Evolutionary conservation across 345 rosid genomes (phyloP).

Genomic region (Salix caprea): DNA sequence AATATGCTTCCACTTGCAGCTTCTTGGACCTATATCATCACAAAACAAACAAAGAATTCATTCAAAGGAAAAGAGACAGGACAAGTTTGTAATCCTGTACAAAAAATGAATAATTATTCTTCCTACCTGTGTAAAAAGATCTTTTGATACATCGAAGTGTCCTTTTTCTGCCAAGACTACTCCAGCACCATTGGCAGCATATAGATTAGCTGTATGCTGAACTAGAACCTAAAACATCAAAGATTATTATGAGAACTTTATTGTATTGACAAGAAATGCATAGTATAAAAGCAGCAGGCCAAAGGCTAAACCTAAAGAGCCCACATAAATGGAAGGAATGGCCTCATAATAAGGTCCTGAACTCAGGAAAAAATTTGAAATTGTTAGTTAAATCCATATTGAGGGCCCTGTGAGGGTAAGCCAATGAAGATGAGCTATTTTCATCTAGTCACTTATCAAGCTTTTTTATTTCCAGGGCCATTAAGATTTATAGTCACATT

Average conservation of each 20-base stretch:
- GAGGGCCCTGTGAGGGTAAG: no score
- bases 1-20: conserved; percentile 97
- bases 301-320: neutral
- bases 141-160: conserved; percentile 91
- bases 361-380: no score
- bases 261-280: neutral
- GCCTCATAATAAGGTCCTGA: no score
- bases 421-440: no score
- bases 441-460: no score
- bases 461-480: no score
- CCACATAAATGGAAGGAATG: neutral
- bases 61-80: neutral
- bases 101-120: conserved; percentile 6
- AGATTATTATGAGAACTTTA: neutral
- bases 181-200: conserved; percentile 98
- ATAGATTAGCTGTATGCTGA: conserved; percentile 82
- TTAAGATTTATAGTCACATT: no score
- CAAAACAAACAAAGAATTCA: conserved; percentile 9
- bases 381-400: no score
- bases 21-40: conserved; percentile 74
- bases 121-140: conserved; percentile 81
- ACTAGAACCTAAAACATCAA: conserved; percentile 60
- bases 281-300: neutral
- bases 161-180: conserved; percentile 96
- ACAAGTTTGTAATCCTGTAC: neutral